Evolutionary conservation across 2,329 filamentous ascomycete genomes (phyloP).

Genomic region (Fonsecaea erecta): DNA sequence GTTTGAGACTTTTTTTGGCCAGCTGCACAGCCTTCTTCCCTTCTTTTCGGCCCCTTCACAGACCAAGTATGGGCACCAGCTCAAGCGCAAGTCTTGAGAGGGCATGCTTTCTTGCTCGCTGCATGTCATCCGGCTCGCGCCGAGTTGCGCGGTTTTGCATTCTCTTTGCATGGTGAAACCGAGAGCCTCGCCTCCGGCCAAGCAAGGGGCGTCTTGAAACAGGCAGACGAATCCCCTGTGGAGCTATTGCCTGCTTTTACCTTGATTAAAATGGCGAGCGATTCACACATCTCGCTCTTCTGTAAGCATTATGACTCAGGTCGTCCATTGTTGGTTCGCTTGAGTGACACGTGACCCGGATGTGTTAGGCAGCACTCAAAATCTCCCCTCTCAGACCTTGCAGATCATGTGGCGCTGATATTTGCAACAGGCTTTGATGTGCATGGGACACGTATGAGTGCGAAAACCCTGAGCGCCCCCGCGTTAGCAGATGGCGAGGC

Average conservation of each 20-base stretch:
- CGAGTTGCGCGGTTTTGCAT: not conserved
- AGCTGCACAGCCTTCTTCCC: not conserved
- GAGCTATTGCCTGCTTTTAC: not conserved
- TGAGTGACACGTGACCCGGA: not conserved
- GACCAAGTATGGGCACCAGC: not conserved
- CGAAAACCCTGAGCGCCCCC: not conserved
- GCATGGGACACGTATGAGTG: not conserved
- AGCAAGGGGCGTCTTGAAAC: not conserved
- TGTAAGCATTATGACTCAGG: no score
- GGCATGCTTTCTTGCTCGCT: not conserved
- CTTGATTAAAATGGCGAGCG: not conserved
- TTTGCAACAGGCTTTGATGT: not conserved
- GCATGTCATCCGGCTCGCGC: not conserved
- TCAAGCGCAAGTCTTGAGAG: not conserved
- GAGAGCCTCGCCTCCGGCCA: not conserved
- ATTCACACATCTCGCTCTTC: not conserved
- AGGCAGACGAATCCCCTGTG: not conserved
- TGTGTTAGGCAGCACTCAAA: constrained; percentile 1
- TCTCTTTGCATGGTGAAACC: not conserved
- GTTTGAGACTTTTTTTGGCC: not conserved
- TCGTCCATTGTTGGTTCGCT: not conserved
- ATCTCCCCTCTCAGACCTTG: not conserved
- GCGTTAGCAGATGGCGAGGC: not conserved
- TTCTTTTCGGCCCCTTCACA: not conserved
- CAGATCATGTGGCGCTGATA: not conserved